Evolutionary conservation across 2,329 filamentous ascomycete species (phyloP), one percentile per base, ranked within the genome.

Genomic region (Ascochyta lentis): DNA sequence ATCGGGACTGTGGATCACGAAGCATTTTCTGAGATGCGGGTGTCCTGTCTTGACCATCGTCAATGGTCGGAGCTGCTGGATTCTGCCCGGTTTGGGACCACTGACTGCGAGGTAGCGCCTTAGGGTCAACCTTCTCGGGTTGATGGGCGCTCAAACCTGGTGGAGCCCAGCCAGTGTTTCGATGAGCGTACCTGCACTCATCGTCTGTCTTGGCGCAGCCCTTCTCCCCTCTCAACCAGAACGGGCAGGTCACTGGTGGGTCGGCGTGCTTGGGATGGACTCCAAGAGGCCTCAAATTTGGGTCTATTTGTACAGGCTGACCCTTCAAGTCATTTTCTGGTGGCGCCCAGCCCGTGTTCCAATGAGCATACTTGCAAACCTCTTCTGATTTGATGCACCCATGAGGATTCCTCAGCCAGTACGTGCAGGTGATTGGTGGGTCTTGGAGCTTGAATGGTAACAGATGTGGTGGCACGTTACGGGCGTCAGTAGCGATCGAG

Each of bases 181-280:
- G 40, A 42, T 71, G 68, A 16, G 68, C 65, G 37, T 52, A 70
- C 8, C 29, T 9, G 37, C 69, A 71, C 3, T 67, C 60, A 6
- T 65, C 60, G 6, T 53, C 63, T 34, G 58, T 12, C 15, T 49
- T 58, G 10, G 16, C 49, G 33, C 67, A 69, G 16, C 60, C 58
- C 5, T n/a, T 24, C 4, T 42, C 34, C 0, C 26, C n/a, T 9
- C 33, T 56, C 19, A 68, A 41, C 61, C 62, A 69, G 42, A 23
- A 55, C 23, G 24, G 55, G 38, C 66, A 69, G 3, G 62, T 68
- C 13, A 66, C 35, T 2, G 53, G 35, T 4, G 46, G 53, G 50
- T 34, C 19, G 6, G 54, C 49, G 19, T 46, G 26, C 10, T 55
- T 55, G 3, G 46, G 46, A 19, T 4, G 22, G 7, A 15, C 16